A percentile compares a stretch with the other conserved stretches of the same genome.
phyloP scores from a whole-genome alignment of 305 asterid genomes.

The Salvia sclarea region DNA sequence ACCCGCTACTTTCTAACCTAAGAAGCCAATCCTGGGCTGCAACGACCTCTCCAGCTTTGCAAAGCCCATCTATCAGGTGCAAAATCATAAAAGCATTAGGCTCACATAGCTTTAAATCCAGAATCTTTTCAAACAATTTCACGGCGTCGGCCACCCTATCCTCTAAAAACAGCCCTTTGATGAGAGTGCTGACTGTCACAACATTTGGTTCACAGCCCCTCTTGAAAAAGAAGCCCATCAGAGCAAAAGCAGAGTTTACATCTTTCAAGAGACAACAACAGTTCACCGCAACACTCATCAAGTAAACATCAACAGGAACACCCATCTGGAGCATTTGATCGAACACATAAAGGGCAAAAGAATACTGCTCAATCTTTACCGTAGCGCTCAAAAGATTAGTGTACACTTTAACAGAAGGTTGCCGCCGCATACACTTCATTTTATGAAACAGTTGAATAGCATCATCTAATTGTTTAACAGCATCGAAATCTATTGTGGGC shows the following conservation, averaged over 20 bases:
- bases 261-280: too few species aligned
- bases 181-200: neutral
- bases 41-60: too few species aligned
- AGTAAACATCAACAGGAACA: neutral
- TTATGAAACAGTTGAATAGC: neutral
- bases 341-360: neutral
- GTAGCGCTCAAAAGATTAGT: neutral
- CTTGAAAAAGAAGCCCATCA: neutral
- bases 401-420: neutral
- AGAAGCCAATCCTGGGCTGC: too few species aligned
- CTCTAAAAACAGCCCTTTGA: too few species aligned
- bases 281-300: neutral
- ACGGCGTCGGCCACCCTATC: too few species aligned
- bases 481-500: too few species aligned
- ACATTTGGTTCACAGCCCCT: neutral
- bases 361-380: neutral
- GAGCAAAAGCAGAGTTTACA: neutral
- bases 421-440: neutral
- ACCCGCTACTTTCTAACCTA: neutral
- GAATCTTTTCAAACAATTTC: too few species aligned
- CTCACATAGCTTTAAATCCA: too few species aligned
- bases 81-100: too few species aligned
- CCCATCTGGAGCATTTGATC: neutral
- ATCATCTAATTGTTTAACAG: neutral
- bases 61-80: too few species aligned